Evolutionary conservation across 805 yeast species (phyloP).

Genomic region (Pichia heedii): DNA sequence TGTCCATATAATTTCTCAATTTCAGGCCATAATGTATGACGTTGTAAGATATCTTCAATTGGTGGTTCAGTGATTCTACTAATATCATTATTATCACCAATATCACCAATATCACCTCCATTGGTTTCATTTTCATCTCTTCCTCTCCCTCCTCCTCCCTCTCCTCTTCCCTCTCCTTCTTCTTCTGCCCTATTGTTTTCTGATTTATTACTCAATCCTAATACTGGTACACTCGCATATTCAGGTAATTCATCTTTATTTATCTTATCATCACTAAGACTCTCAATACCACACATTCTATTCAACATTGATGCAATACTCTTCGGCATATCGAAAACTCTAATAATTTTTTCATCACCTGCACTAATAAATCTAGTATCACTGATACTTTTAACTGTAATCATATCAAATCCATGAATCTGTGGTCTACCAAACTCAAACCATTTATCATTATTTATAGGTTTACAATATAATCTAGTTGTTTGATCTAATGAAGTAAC

Average conservation of each 20-base stretch:
- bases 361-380: conserved; percentile 72
- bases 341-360: conserved; percentile 88
- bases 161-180: conserved; percentile 24
- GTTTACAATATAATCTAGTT: conserved; percentile 54
- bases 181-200: conserved; percentile 37
- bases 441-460: conserved; percentile 55
- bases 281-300: conserved; percentile 26
- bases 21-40: conserved; percentile 93
- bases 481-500: conserved; percentile 91
- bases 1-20: conserved; percentile 93
- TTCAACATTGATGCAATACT: conserved; percentile 58
- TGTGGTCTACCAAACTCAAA: conserved; percentile 95
- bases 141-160: conserved; percentile 21
- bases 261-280: conserved; percentile 8
- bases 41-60: conserved; percentile 80
- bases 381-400: conserved; percentile 57
- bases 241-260: conserved; percentile 41
- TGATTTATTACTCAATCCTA: conserved; percentile 90
- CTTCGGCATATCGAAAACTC: conserved; percentile 84
- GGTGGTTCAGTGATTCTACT: conserved; percentile 53
- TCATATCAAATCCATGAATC: conserved; percentile 97
- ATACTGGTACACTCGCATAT: conserved; percentile 83
- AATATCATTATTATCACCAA: conserved; percentile 40
- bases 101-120: conserved; percentile 13
- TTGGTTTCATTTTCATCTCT: conserved; percentile 34